Evolutionary conservation across 2,329 filamentous ascomycete species (phyloP).

Genomic region (Colletotrichum tofieldiae): DNA sequence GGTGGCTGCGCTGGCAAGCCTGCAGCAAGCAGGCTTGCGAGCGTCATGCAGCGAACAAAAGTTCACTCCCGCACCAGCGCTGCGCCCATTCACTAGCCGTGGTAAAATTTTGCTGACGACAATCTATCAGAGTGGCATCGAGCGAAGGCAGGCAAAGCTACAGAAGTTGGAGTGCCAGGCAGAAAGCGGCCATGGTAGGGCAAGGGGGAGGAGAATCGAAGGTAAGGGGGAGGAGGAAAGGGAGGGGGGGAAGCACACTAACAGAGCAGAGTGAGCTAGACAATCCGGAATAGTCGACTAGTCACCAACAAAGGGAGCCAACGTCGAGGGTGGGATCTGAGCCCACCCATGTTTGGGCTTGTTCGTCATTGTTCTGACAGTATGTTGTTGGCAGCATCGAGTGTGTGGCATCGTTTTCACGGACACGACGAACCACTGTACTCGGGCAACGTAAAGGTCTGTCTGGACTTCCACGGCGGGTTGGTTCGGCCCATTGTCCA

Average conservation of each 20-base stretch:
- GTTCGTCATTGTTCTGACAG: not conserved
- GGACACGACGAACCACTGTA: slow-evolving; percentile 1
- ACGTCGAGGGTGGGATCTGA: not conserved
- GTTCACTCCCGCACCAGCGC: not conserved
- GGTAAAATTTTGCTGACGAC: not conserved
- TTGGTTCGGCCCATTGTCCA: not conserved
- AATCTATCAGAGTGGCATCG: not conserved
- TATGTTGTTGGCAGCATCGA: not conserved
- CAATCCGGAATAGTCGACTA: not conserved
- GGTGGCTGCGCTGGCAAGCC: not conserved
- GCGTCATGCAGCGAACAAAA: not conserved
- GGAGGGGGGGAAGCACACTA: not conserved
- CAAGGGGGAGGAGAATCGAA: not conserved
- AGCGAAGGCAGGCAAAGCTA: not conserved
- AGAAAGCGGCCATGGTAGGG: not conserved
- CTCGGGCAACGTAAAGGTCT: not conserved
- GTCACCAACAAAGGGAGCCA: not conserved
- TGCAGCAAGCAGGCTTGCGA: not conserved
- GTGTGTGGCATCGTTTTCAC: not conserved
- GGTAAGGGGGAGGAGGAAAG: not conserved
- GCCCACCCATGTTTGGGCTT: not conserved
- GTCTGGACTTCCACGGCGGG: not conserved
- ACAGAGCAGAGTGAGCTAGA: not conserved
- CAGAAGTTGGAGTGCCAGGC: not conserved
- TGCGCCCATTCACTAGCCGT: not conserved